phyloP scores from a whole-genome alignment of 2,329 filamentous ascomycete genomes.

The Epichloe coenophiala region DNA sequence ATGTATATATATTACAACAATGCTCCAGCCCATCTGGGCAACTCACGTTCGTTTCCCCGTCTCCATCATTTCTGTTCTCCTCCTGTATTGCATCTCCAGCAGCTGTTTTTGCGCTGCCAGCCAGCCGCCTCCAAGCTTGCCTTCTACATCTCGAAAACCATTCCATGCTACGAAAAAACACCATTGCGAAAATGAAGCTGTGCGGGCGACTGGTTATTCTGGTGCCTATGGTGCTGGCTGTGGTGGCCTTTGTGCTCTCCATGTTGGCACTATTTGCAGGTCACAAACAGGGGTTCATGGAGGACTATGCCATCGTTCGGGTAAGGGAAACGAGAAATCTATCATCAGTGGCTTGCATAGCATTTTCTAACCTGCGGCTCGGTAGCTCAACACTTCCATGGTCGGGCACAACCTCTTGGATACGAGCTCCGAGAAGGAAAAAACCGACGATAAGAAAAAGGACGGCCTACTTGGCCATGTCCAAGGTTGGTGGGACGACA shows the following conservation, averaged over 20 bases:
- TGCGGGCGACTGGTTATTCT: slow-evolving; percentile 15
- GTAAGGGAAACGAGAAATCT: slow-evolving; percentile 13
- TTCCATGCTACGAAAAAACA: background rate
- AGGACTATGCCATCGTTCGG: slow-evolving; percentile 27
- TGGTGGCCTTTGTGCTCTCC: slow-evolving; percentile 25
- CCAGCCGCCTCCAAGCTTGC: background rate
- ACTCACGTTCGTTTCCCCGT: background rate
- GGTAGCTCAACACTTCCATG: slow-evolving; percentile 25
- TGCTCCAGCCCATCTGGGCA: background rate
- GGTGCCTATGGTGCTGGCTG: slow-evolving; percentile 23
- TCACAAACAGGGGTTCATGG: slow-evolving; percentile 27
- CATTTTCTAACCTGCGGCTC: background rate
- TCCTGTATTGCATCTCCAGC: background rate
- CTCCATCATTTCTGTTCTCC: background rate
- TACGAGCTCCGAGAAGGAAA: slow-evolving; percentile 13
- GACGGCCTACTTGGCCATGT: slow-evolving; percentile 17
- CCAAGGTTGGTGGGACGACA: slow-evolving; percentile 16
- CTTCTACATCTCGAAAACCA: background rate
- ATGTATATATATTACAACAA: background rate
- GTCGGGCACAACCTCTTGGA: slow-evolving; percentile 22
- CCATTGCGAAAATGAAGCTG: slow-evolving; percentile 2
- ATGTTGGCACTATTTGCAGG: slow-evolving; percentile 28
- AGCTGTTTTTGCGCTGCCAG: background rate
- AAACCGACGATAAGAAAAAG: slow-evolving; percentile 11
- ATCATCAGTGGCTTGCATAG: no score